Evolutionary conservation across 2,329 filamentous ascomycete genomes (phyloP), one percentile per base, ranked within the genome.

Genomic region (Penicillium sclerotiorum): DNA sequence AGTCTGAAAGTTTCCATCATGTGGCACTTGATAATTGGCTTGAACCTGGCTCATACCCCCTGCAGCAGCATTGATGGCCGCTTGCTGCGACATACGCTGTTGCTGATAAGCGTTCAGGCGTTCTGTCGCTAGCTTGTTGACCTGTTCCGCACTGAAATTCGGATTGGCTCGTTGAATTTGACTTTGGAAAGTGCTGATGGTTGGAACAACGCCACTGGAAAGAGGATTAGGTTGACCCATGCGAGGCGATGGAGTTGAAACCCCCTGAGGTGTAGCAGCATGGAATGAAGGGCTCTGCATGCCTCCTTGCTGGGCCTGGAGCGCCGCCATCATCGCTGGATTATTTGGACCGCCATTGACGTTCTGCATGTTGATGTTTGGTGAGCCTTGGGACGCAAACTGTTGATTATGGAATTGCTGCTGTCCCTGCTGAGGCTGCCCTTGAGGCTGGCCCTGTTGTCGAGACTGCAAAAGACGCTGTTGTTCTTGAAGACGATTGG

Each of bases 391-490:
- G 28, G 70, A 66, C 13, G 65, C 62, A 52, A 74, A 71, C 46
- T 72, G 70, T 47, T 72, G 72, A 40, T 61, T 65, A 22, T 70
- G 73, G 50, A 70, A 73, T 55, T 67, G 67, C 47, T 67, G 68
- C 59, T 66, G 67, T 13, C 62, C 58, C 32, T 66, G 64, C 17
- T 65, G 65, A 30, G 63, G 67, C 42, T 69, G 65, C 18, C 67
- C 62, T 44, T 67, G 67, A 2, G 12, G 9, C 60, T 69, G 71
- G 46, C 17, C 4, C 20, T 73, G 72, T 43, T 74, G 72, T 22
- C 72, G 69, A 42, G 71, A 71, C 50, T 88, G 84, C 9, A 87
- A 79, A 35, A 89, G 83, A 36, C 83, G 81, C 47, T 85, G 83
- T 53, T 74, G 73, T 53, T 76, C 71, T 62, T 77, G 75, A 25